A percentile compares a stretch with the other conserved stretches of the same genome.
phyloP scores from a whole-genome alignment of 192 early-diverging fungal genomes.

The Linnemannia schmuckeri region DNA sequence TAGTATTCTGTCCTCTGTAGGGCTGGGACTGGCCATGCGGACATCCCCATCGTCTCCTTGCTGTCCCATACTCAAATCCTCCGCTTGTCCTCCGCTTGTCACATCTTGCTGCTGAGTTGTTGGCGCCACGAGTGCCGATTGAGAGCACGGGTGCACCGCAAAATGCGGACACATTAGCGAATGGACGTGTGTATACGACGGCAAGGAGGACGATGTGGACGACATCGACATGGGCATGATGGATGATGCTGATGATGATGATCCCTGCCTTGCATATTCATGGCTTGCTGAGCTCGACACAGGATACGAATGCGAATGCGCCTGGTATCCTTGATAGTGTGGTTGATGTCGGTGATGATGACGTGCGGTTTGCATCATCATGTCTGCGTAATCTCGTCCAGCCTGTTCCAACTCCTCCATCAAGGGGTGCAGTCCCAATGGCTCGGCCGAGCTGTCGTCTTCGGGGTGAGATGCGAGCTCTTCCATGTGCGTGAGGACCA shows the following conservation, averaged over 20 bases:
- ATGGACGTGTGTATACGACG: not conserved
- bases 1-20: conserved; percentile 6
- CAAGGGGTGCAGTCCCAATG: conserved; percentile 13
- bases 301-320: not conserved
- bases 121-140: not conserved
- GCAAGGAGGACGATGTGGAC: not conserved
- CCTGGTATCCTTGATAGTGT: conserved; percentile 12
- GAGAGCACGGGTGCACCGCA: not conserved
- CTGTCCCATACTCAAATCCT: not conserved
- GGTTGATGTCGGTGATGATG: conserved; percentile 14
- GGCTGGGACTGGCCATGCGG: not conserved
- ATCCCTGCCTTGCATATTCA: not conserved
- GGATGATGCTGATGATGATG: conserved; percentile 15
- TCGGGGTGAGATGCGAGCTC: not conserved
- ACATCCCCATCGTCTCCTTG: not conserved
- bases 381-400: conserved; percentile 19
- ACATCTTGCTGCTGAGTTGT: not conserved
- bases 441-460: not conserved
- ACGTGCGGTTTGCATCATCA: conserved; percentile 23
- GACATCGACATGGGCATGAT: not conserved
- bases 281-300: not conserved
- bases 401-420: conserved; percentile 31
- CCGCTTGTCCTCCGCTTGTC: not conserved
- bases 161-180: conserved; percentile 10
- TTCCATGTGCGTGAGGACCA: not conserved